phyloP scores from a whole-genome alignment of 1,139 yeast species.

The Candida sp. region DNA sequence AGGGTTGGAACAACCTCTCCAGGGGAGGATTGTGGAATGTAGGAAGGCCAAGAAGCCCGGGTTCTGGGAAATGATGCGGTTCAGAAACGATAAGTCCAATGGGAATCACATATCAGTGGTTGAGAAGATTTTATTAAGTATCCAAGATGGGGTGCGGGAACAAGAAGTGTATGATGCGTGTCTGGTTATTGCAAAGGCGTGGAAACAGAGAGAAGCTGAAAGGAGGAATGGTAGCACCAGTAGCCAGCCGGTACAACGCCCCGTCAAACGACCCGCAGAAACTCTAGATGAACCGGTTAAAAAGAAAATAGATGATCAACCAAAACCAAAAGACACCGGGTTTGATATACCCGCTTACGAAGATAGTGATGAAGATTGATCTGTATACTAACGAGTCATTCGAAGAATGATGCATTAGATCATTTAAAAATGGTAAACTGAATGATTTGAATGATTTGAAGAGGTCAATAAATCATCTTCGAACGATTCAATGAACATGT shows the following conservation, averaged over 20 bases:
- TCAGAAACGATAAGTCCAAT: slow-evolving; percentile 87
- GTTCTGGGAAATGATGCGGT: slow-evolving; percentile 81
- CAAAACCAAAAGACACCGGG: slow-evolving; percentile 8
- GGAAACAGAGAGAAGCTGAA: slow-evolving; percentile 34
- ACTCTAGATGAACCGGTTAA: slow-evolving; percentile 9
- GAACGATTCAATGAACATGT: too few species aligned
- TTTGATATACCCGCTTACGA: slow-evolving; percentile 40
- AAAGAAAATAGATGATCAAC: too few species aligned
- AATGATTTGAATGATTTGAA: too few species aligned
- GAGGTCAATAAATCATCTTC: too few species aligned
- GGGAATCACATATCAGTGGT: slow-evolving; percentile 86
- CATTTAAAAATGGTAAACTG: too few species aligned
- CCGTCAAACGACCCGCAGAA: slow-evolving; percentile 2
- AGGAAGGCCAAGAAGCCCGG: slow-evolving; percentile 47
- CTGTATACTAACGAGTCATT: too few species aligned
- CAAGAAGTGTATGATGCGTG: slow-evolving; percentile 62
- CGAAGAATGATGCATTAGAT: too few species aligned
- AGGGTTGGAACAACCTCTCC: slow-evolving; percentile 69
- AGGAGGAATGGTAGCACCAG: slow-evolving; percentile 13
- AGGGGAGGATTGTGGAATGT: slow-evolving; percentile 91
- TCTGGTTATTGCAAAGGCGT: slow-evolving; percentile 27
- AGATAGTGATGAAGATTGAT: slow-evolving; percentile 44
- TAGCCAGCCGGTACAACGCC: slow-evolving; percentile 5
- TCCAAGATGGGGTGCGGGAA: slow-evolving; percentile 79
- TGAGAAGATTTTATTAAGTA: slow-evolving; percentile 76